phyloP scores from a whole-genome alignment of 2,329 filamentous ascomycete genomes.

The Rugonectria rugulosa region DNA sequence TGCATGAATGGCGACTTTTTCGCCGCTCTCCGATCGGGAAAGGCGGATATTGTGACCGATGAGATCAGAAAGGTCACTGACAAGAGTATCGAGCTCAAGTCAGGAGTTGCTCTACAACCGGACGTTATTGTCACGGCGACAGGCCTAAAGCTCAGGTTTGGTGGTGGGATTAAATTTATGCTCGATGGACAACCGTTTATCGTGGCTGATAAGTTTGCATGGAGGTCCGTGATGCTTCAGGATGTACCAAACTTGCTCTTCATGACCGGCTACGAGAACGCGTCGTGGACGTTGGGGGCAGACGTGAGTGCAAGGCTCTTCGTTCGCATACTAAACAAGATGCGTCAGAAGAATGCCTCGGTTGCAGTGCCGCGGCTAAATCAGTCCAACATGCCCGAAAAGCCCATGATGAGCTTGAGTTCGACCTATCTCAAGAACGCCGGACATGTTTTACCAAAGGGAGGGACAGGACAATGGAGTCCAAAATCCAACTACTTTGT shows the following conservation, averaged over 20 bases:
- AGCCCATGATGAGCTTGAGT: conserved; percentile 52
- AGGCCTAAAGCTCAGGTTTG: conserved; percentile 64
- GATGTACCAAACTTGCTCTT: conserved; percentile 67
- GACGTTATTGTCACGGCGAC: conserved; percentile 73
- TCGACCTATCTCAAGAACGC: conserved; percentile 60
- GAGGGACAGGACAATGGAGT: conserved; percentile 48
- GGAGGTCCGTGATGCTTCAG: conserved; percentile 68
- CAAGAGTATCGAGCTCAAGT: conserved; percentile 52
- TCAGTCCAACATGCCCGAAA: conserved; percentile 46
- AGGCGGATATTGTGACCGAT: conserved; percentile 53
- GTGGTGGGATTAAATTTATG: conserved; percentile 57
- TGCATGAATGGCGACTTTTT: conserved; percentile 57
- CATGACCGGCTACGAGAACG: conserved; percentile 67
- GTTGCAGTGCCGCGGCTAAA: conserved; percentile 54
- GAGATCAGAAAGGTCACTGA: conserved; percentile 54
- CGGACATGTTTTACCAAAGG: conserved; percentile 53
- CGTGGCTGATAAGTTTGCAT: conserved; percentile 56
- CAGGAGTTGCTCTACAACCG: conserved; percentile 55
- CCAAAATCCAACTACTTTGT: conserved; percentile 41
- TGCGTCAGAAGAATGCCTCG: conserved; percentile 52
- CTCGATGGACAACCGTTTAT: conserved; percentile 59
- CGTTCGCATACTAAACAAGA: conserved; percentile 57
- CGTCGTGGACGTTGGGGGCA: conserved; percentile 68
- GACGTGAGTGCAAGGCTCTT: conserved; percentile 61
- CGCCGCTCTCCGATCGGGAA: conserved; percentile 47